Evolutionary conservation across 768 basidiomycete species (phyloP).

Genomic region (Tephrocybe sp.): DNA sequence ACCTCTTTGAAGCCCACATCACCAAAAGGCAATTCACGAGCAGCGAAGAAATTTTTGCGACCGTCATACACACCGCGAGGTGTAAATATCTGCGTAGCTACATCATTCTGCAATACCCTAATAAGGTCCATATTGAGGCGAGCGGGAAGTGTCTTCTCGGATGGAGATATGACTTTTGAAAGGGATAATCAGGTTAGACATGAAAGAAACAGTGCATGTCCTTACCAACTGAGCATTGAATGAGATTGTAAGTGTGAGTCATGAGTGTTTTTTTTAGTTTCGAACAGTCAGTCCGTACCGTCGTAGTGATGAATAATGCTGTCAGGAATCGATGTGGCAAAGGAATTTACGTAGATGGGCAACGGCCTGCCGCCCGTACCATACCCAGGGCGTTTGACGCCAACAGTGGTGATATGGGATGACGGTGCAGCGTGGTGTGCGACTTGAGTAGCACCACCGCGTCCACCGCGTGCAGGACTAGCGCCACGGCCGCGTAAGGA

Average conservation of each 20-base stretch:
- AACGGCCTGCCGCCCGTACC: conserved; percentile 52
- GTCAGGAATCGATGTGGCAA: conserved; percentile 59
- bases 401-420: conserved; percentile 51
- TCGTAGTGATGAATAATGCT: conserved; percentile 77
- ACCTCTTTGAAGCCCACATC: conserved; percentile 53
- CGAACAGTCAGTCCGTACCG: conserved; percentile 43
- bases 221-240: conserved; percentile 41
- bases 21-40: conserved; percentile 61
- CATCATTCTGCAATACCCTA: conserved; percentile 53
- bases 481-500: conserved; percentile 9
- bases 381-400: conserved; percentile 67
- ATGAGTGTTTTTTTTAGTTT: not conserved
- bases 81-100: conserved; percentile 67
- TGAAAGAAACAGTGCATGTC: not conserved
- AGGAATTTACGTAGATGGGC: conserved; percentile 59
- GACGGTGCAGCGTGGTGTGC: conserved; percentile 27
- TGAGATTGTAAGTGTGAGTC: not conserved
- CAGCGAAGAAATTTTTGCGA: conserved; percentile 71
- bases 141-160: conserved; percentile 68
- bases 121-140: conserved; percentile 73
- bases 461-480: conserved; percentile 29
- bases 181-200: not conserved
- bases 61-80: conserved; percentile 79
- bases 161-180: conserved; percentile 57
- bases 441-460: conserved; percentile 30